phyloP scores from a whole-genome alignment of 164 flowering plant genomes.

The Magnolia sinica region DNA sequence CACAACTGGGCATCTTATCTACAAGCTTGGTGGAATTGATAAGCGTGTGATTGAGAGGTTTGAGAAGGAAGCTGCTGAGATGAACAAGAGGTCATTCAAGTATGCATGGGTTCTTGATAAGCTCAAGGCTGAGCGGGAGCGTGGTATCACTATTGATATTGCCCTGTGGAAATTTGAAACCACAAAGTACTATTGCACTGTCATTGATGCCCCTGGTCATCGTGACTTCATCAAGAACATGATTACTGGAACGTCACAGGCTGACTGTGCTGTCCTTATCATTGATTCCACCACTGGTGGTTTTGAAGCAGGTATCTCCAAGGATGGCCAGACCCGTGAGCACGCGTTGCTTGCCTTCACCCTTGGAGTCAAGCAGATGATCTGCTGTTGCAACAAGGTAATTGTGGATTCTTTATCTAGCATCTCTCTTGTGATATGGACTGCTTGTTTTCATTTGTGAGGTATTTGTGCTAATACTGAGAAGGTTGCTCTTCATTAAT shows the following conservation, averaged over 20 bases:
- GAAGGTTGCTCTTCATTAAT: too few relatives aligned
- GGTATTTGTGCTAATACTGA: too few relatives aligned
- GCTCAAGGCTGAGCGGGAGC: conserved; percentile 86
- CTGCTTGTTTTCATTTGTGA: too few relatives aligned
- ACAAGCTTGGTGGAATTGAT: conserved; percentile 90
- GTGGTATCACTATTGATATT: conserved; percentile 84
- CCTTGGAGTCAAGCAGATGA: conserved; percentile 81
- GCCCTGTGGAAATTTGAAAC: conserved; percentile 86
- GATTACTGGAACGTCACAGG: conserved; percentile 87
- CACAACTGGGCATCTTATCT: conserved; percentile 74
- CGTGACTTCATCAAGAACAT: conserved; percentile 86
- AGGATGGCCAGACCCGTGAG: conserved; percentile 92
- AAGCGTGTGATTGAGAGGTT: conserved; percentile 88
- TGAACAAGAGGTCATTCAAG: conserved; percentile 88
- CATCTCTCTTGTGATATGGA: too few relatives aligned
- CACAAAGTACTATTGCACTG: conserved; percentile 83
- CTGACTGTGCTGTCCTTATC: conserved; percentile 77
- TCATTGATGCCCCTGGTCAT: conserved; percentile 86
- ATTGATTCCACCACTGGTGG: conserved; percentile 88
- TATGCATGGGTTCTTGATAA: conserved; percentile 86
- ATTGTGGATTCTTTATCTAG: too few relatives aligned
- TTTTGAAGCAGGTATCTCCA: conserved; percentile 84
- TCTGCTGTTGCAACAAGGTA: conserved; percentile 84
- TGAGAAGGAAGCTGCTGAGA: conserved; percentile 90
- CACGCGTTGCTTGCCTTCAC: conserved; percentile 79